Evolutionary conservation across 306 rosid genomes (phyloP).

Genomic region (Sicyos edulis): DNA sequence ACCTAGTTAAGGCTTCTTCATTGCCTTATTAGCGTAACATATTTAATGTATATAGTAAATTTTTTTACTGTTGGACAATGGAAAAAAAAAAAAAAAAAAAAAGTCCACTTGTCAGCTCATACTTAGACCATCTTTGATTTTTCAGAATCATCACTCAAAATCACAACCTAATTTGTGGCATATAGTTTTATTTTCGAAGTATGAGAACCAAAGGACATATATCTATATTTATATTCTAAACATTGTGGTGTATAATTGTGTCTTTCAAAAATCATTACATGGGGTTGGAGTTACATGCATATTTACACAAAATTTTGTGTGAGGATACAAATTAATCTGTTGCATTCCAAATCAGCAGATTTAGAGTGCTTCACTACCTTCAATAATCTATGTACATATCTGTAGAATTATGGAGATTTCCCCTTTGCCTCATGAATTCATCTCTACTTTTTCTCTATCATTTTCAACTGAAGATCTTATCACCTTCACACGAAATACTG

Average conservation of each 20-base stretch:
- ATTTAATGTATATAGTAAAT: no score
- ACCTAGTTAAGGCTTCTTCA: no score
- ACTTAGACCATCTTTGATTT: no score
- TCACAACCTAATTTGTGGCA: no score
- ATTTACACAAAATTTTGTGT: conserved; percentile 1
- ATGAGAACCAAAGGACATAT: neutral
- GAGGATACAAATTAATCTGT: neutral
- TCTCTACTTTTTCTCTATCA: conserved; percentile 26
- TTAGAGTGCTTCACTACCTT: conserved; percentile 13
- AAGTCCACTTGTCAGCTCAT: no score
- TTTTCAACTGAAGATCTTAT: conserved; percentile 34
- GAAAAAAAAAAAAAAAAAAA: no score
- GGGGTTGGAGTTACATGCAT: neutral
- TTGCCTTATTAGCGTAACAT: no score
- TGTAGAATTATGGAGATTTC: neutral
- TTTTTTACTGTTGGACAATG: no score
- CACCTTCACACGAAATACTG: conserved; percentile 67
- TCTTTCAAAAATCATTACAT: neutral
- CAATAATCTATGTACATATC: conserved; percentile 47
- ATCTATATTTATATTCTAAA: neutral
- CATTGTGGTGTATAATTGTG: neutral
- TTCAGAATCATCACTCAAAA: no score
- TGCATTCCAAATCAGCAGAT: neutral
- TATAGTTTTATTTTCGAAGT: neutral
- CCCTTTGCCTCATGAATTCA: conserved; percentile 27